Percentiles rank a stretch among this genome's conserved stretches.
Evolutionary conservation across 495 filamentous ascomycete genomes (phyloP).

Genomic region (Apiosordaria backusii): DNA sequence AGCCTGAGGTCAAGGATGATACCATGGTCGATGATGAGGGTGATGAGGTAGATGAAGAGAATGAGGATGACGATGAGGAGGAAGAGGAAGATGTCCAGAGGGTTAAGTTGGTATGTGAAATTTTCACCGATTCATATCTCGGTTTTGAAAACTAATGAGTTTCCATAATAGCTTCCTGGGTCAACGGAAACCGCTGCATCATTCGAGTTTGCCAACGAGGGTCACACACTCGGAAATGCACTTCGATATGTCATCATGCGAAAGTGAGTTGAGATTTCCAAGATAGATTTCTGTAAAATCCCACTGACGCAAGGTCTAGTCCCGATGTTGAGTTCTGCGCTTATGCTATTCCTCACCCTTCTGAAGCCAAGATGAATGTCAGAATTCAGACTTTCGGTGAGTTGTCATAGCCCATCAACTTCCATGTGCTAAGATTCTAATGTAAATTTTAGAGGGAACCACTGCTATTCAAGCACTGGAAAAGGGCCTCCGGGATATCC

Average conservation of each 20-base stretch:
- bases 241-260: conserved; percentile 96
- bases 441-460: conserved; percentile 57
- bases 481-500: conserved; percentile 83
- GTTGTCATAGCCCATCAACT: conserved; percentile 29
- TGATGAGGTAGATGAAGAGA: conserved; percentile 11
- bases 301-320: conserved; percentile 42
- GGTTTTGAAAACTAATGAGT: conserved; percentile 1
- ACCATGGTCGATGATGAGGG: conserved; percentile 33
- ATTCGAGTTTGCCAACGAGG: conserved; percentile 88
- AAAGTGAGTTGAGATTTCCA: conserved; percentile 57
- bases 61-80: conserved; percentile 36
- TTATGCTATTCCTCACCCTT: conserved; percentile 96
- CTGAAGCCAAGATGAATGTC: conserved; percentile 92
- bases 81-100: conserved; percentile 31
- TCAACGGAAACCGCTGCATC: conserved; percentile 62
- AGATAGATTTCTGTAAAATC: too few species aligned
- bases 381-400: conserved; percentile 94
- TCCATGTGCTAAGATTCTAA: background rate
- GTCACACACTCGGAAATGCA: conserved; percentile 93
- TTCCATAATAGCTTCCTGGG: conserved; percentile 57
- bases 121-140: background rate
- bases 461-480: conserved; percentile 79
- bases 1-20: conserved; percentile 40
- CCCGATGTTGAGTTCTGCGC: conserved; percentile 96
- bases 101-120: conserved; percentile 35